Evolutionary conservation across 2,329 filamentous ascomycete genomes (phyloP).

Genomic region (Diaporthe ilicicola): DNA sequence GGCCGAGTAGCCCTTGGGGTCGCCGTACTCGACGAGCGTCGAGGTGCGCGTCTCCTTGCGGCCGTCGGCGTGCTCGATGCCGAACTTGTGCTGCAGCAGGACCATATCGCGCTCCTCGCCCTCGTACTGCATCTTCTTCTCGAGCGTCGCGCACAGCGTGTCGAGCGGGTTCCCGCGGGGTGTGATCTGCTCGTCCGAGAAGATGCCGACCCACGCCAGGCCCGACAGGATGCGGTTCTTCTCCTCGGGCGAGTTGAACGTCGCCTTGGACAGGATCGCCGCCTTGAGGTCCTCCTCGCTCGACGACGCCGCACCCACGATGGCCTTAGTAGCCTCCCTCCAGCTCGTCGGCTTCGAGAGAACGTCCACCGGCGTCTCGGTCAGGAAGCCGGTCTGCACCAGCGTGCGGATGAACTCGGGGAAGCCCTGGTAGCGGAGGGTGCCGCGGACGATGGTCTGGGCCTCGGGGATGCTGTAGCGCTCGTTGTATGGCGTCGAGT

Average conservation of each 20-base stretch:
- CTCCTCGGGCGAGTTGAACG: conserved; percentile 72
- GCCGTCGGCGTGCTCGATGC: conserved; percentile 84
- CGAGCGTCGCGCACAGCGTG: conserved; percentile 87
- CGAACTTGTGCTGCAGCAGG: conserved; percentile 83
- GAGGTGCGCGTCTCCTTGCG: conserved; percentile 79
- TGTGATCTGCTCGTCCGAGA: conserved; percentile 74
- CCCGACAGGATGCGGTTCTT: conserved; percentile 75
- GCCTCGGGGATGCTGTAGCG: conserved; percentile 93
- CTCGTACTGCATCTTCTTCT: conserved; percentile 89
- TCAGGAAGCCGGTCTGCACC: conserved; percentile 89
- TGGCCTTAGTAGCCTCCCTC: conserved; percentile 84
- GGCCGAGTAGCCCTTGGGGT: conserved; percentile 77
- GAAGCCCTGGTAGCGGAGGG: conserved; percentile 88
- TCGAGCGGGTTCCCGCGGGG: conserved; percentile 84
- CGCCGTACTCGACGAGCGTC: conserved; percentile 85
- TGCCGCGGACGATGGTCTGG: conserved; percentile 82
- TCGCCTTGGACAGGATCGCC: conserved; percentile 79
- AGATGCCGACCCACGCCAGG: conserved; percentile 74
- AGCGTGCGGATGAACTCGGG: conserved; percentile 88
- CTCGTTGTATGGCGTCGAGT: conserved; percentile 85
- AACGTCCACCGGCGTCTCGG: conserved; percentile 71
- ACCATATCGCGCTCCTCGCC: conserved; percentile 86
- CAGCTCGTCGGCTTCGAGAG: conserved; percentile 76
- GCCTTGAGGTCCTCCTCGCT: conserved; percentile 74
- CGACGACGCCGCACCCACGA: conserved; percentile 74